A percentile compares a stretch with the other conserved stretches of the same genome.
Conservation (phyloP, 1,284 basidiomycete genomes). For the Ustilago xerochloae region DNA sequence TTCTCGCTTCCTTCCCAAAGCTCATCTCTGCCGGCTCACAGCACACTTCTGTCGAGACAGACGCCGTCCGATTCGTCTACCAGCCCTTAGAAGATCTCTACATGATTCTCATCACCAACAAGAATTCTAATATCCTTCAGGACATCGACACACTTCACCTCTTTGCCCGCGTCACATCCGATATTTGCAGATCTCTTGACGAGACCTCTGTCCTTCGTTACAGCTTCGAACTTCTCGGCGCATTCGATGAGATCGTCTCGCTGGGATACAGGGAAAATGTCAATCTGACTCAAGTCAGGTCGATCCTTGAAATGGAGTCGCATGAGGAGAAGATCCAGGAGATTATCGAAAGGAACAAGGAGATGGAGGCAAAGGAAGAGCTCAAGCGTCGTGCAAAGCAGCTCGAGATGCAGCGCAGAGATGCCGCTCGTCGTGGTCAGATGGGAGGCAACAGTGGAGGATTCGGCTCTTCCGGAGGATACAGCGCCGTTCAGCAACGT, state of each 20-base stretch:
- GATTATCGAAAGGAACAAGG: conserved; percentile 98
- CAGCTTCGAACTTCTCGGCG: conserved; percentile 92
- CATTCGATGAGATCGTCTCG: conserved; percentile 96
- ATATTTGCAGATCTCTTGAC: conserved; percentile 79
- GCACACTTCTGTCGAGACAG: conserved; percentile 81
- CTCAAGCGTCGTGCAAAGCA: conserved; percentile 97
- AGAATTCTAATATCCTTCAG: conserved; percentile 96
- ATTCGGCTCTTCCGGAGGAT: conserved; percentile 42
- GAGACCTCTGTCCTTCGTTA: conserved; percentile 91
- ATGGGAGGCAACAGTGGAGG: conserved; percentile 49
- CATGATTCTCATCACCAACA: conserved; percentile 97
- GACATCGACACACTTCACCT: conserved; percentile 97
- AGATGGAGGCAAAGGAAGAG: conserved; percentile 98
- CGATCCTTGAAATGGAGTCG: conserved; percentile 95
- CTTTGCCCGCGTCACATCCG: conserved; percentile 91
- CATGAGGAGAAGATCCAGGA: conserved; percentile 99
- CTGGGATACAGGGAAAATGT: conserved; percentile 94
- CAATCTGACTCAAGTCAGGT: conserved; percentile 89
- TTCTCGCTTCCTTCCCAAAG: conserved; percentile 96
- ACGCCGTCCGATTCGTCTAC: conserved; percentile 85
- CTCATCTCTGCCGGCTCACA: conserved; percentile 96
- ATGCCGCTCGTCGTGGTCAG: conserved; percentile 62
- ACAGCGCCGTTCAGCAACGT: conserved; percentile 30
- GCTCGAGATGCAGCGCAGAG: conserved; percentile 93
- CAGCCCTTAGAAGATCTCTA: conserved; percentile 98